Percentiles rank a stretch among this genome's conserved stretches.
These are phyloP conservation scores for Wickerhamomyces mucosus DNA, from an alignment of 805 yeast species.

Conservation along the genomic window DNA sequence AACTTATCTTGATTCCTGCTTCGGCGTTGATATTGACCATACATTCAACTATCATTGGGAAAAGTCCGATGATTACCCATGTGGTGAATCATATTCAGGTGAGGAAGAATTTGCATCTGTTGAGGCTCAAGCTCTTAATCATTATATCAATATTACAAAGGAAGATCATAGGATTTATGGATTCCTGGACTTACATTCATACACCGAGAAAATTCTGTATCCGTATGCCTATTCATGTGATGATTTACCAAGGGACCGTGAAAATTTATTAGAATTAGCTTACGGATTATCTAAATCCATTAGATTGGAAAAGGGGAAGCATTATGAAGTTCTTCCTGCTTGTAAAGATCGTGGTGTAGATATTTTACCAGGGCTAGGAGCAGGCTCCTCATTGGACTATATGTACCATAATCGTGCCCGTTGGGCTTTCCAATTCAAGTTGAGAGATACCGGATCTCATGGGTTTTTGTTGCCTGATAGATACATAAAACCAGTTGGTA, in stretches of 20 bases:
- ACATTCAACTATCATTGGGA: constrained; percentile 73
- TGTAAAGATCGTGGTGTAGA: constrained; percentile 75
- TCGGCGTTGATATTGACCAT: constrained; percentile 82
- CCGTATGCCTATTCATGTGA: constrained; percentile 80
- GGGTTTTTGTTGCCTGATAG: constrained; percentile 73
- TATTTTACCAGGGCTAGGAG: constrained; percentile 61
- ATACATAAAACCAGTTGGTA: constrained; percentile 67
- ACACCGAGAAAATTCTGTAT: constrained; percentile 72
- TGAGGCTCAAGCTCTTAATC: constrained; percentile 43
- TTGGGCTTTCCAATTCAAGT: constrained; percentile 78
- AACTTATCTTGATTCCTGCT: constrained; percentile 54
- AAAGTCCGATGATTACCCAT: constrained; percentile 52
- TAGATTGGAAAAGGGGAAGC: constrained; percentile 51
- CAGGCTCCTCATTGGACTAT: constrained; percentile 74
- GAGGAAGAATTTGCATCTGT: constrained; percentile 58
- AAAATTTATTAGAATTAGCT: constrained; percentile 71
- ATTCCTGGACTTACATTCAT: constrained; percentile 75
- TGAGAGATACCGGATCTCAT: constrained; percentile 74
- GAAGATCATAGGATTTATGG: constrained; percentile 58
- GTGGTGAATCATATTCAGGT: constrained; percentile 81
- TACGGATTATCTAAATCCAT: constrained; percentile 74
- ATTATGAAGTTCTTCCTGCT: constrained; percentile 64
- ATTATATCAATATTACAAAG: constrained; percentile 32
- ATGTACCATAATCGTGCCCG: constrained; percentile 76
- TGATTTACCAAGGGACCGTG: constrained; percentile 67